Percentiles rank a stretch among this genome's conserved stretches.
These are phyloP conservation scores for Euphorbia pulcherrima DNA, from an alignment of 345 rosid genomes.

Conservation along the genomic window DNA sequence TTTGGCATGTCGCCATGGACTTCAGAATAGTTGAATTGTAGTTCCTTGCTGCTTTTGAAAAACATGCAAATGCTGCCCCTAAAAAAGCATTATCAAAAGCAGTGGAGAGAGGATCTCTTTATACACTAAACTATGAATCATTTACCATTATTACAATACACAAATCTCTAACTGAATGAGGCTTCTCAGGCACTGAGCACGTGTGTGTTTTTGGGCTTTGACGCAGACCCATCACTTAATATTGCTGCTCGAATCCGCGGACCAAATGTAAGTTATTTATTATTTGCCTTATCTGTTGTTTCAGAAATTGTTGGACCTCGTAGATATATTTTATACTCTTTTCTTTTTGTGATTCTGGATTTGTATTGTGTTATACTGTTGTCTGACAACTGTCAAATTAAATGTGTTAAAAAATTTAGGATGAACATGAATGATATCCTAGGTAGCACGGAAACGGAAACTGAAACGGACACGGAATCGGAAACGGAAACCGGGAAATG, in stretches of 20 bases:
- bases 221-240: conserved; percentile 59
- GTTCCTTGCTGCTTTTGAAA: background rate
- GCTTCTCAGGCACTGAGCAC: conserved; percentile 55
- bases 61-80: background rate
- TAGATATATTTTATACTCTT: background rate
- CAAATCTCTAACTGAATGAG: conserved; percentile 31
- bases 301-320: background rate
- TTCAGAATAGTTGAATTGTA: background rate
- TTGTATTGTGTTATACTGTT: background rate
- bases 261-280: conserved; percentile 73
- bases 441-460: too few relatives aligned
- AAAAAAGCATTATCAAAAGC: background rate
- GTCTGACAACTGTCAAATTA: background rate
- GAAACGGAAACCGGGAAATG: too few relatives aligned
- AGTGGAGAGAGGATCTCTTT: background rate
- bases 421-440: too few relatives aligned
- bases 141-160: background rate
- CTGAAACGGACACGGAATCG: too few relatives aligned
- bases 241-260: conserved; percentile 84
- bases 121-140: conserved; percentile 10
- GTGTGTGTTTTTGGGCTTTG: conserved; percentile 78
- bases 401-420: background rate
- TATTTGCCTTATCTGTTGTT: conserved; percentile 1
- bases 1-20: background rate
- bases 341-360: background rate